A percentile compares a stretch with the other conserved stretches of the same genome.
phyloP scores from a whole-genome alignment of 2,329 filamentous ascomycete genomes.

The Hymenoscyphus linearis region DNA sequence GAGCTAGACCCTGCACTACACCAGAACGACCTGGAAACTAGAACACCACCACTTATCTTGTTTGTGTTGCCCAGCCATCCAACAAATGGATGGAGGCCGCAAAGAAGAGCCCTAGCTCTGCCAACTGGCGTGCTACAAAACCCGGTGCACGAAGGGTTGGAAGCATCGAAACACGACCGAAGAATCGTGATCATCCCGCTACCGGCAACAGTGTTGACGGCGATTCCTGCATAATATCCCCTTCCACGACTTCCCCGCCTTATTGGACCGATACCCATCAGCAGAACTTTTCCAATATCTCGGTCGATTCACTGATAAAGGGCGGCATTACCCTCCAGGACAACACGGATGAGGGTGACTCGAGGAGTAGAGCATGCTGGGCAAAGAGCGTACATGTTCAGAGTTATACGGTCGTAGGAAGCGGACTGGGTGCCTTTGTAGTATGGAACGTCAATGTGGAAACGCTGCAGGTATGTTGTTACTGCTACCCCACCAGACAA shows the following conservation, averaged over 20 bases:
- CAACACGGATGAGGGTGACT: conserved; percentile 45
- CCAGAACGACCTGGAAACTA: not conserved
- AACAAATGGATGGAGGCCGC: conserved; percentile 29
- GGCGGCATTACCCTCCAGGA: conserved; percentile 58
- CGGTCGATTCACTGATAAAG: conserved; percentile 41
- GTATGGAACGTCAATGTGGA: conserved; percentile 90
- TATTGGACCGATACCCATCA: conserved; percentile 36
- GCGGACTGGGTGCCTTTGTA: conserved; percentile 71
- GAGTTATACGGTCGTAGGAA: conserved; percentile 48
- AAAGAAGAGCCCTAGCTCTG: conserved; percentile 3
- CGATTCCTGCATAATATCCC: conserved; percentile 13
- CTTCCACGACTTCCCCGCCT: conserved; percentile 32
- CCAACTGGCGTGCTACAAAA: not conserved
- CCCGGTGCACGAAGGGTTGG: not conserved
- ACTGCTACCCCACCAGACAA: conserved; percentile 18
- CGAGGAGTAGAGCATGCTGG: conserved; percentile 55
- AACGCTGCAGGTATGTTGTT: conserved; percentile 66
- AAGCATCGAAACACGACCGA: not conserved
- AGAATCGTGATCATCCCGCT: not conserved
- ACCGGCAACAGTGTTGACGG: conserved; percentile 5
- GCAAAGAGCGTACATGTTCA: conserved; percentile 57
- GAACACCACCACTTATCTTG: not conserved
- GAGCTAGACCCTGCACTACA: conserved; percentile 1
- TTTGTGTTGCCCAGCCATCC: conserved; percentile 13
- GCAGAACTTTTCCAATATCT: conserved; percentile 38